phyloP scores from a whole-genome alignment of 2,329 filamentous ascomycete genomes.

The Trichoderma atroviride region DNA sequence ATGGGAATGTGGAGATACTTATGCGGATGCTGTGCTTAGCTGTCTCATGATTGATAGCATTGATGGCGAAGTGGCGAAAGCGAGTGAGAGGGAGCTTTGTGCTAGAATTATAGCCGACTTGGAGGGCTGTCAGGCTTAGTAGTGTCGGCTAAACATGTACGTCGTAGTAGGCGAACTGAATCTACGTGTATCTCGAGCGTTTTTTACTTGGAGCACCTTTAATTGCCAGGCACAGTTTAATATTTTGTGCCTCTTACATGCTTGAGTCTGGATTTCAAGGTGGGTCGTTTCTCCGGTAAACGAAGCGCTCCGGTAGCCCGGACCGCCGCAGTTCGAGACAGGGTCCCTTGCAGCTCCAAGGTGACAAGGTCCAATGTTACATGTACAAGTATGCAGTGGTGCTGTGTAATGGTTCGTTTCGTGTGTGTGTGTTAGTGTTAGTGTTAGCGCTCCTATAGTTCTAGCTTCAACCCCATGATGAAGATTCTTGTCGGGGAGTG shows the following conservation, averaged over 20 bases:
- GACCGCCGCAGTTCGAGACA: neutral
- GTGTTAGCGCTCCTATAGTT: neutral
- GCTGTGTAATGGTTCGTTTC: neutral
- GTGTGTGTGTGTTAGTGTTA: neutral
- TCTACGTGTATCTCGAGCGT: neutral
- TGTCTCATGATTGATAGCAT: no score
- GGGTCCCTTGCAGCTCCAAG: neutral
- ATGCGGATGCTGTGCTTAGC: no score
- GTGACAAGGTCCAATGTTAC: neutral
- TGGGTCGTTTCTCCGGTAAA: neutral
- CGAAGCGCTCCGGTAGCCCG: neutral
- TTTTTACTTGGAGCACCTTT: neutral
- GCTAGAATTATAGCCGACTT: no score
- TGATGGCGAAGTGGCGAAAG: no score
- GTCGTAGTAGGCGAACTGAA: neutral
- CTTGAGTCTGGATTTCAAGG: neutral
- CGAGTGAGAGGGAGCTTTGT: no score
- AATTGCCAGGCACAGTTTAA: neutral
- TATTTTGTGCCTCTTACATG: neutral
- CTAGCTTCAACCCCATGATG: neutral
- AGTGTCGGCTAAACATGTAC: no score
- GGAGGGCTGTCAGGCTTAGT: no score
- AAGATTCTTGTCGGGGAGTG: neutral
- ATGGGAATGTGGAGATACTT: no score
- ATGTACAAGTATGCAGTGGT: neutral